Evolutionary conservation across 2,329 filamentous ascomycete genomes (phyloP).

Genomic region (Mycosphaerella sp.): DNA sequence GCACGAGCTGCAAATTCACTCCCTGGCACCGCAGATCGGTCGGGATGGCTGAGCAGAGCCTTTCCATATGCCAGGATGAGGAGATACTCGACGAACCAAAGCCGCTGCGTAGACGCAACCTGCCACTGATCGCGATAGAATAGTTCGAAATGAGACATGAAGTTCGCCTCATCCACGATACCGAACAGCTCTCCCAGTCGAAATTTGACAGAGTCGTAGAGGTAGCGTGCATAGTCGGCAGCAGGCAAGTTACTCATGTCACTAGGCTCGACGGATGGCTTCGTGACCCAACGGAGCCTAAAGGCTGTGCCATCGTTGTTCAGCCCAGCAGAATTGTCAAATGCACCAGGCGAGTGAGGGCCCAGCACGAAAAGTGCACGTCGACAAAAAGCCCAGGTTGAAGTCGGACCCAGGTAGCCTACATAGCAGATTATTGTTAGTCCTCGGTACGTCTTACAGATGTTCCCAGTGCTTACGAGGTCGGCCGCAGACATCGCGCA

Average conservation of each 20-base stretch:
- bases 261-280: constrained; percentile 28
- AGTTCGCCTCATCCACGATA: constrained; percentile 49
- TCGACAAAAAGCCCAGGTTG: constrained; percentile 52
- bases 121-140: constrained; percentile 37
- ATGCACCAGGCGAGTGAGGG: constrained; percentile 41
- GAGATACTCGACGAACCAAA: constrained; percentile 52
- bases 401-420: constrained; percentile 52
- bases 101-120: constrained; percentile 27
- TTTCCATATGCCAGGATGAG: constrained; percentile 53
- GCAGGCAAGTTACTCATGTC: constrained; percentile 43
- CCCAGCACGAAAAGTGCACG: constrained; percentile 44
- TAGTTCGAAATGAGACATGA: constrained; percentile 41
- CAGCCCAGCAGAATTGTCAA: constrained; percentile 40
- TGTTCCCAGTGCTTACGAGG: constrained; percentile 31
- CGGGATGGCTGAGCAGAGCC: constrained; percentile 36
- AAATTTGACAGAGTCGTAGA: constrained; percentile 54
- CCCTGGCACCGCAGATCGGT: constrained; percentile 33
- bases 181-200: constrained; percentile 51
- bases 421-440: neutral
- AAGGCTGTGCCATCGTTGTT: constrained; percentile 50
- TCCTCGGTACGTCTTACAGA: neutral
- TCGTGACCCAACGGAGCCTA: constrained; percentile 47
- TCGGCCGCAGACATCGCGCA: constrained; percentile 6
- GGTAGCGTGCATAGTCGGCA: constrained; percentile 47
- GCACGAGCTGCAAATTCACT: constrained; percentile 20